Evolutionary conservation across 1,284 basidiomycete genomes (phyloP).

Genomic region (Microbotryomycetes sp.): DNA sequence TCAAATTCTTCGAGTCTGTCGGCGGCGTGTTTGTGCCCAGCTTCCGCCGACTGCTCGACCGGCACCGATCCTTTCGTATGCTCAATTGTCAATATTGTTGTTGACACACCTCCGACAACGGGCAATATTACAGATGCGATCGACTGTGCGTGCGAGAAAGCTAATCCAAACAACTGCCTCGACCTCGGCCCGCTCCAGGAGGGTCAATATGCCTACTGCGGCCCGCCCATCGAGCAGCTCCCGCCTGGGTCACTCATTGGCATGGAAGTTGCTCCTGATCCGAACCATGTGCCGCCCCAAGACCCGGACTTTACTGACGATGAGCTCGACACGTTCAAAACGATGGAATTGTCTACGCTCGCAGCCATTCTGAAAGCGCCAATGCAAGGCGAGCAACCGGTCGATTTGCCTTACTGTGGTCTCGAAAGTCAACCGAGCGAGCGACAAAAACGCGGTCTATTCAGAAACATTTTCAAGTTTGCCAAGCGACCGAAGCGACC

Average conservation of each 20-base stretch:
- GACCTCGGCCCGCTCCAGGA: background rate
- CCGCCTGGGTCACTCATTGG: background rate
- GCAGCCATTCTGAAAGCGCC: background rate
- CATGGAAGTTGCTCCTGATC: background rate
- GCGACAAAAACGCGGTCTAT: background rate
- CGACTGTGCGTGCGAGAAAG: background rate
- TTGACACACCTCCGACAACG: background rate
- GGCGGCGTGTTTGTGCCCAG: background rate
- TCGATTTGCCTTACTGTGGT: background rate
- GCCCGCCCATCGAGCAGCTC: background rate
- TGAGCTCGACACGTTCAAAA: background rate
- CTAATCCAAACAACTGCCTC: background rate
- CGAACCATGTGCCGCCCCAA: background rate
- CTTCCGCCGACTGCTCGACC: background rate
- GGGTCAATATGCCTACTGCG: background rate
- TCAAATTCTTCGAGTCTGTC: background rate
- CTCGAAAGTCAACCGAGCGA: background rate
- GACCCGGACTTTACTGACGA: background rate
- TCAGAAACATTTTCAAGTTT: background rate
- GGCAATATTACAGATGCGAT: background rate
- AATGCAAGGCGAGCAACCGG: background rate
- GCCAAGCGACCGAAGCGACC: background rate
- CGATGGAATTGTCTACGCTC: background rate
- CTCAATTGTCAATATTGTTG: background rate
- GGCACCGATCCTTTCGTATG: background rate